phyloP scores from a whole-genome alignment of 306 rosid genomes.

The Canavalia ensiformis region DNA sequence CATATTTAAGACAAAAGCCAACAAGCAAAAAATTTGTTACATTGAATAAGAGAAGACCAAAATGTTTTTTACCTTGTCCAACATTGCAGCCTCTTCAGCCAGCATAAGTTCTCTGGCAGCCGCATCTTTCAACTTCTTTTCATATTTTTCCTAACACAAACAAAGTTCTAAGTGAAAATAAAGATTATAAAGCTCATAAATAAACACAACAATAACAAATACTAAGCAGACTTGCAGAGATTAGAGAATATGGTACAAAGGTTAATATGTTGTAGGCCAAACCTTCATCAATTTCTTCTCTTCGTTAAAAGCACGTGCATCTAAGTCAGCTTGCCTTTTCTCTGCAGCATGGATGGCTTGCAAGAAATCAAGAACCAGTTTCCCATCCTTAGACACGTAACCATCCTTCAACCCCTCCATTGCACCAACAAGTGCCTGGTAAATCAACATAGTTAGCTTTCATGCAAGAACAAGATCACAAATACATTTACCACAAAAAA shows the following conservation, averaged over 20 bases:
- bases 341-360: constrained; percentile 94
- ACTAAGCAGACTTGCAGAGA: constrained; percentile 32
- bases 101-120: constrained; percentile 87
- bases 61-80: constrained; percentile 74
- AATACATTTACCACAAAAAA: constrained; percentile 28
- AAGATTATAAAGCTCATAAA: constrained; percentile 47
- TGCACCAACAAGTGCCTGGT: constrained; percentile 63
- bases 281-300: constrained; percentile 85
- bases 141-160: constrained; percentile 73
- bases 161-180: constrained; percentile 26
- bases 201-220: constrained; percentile 29
- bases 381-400: constrained; percentile 83
- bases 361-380: constrained; percentile 81
- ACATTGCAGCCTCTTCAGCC: constrained; percentile 92
- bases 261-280: constrained; percentile 39
- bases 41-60: constrained; percentile 31
- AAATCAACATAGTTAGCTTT: constrained; percentile 44
- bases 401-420: constrained; percentile 68
- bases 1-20: neutral
- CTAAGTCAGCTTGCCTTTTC: constrained; percentile 86
- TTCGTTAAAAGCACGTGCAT: constrained; percentile 69
- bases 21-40: constrained; percentile 16
- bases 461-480: constrained; percentile 33
- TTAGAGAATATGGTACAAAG: constrained; percentile 38
- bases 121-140: constrained; percentile 89